Base-by-base conservation (phyloP, 352 stramenopile genomes). In the Phytophthora hybrid region DNA sequence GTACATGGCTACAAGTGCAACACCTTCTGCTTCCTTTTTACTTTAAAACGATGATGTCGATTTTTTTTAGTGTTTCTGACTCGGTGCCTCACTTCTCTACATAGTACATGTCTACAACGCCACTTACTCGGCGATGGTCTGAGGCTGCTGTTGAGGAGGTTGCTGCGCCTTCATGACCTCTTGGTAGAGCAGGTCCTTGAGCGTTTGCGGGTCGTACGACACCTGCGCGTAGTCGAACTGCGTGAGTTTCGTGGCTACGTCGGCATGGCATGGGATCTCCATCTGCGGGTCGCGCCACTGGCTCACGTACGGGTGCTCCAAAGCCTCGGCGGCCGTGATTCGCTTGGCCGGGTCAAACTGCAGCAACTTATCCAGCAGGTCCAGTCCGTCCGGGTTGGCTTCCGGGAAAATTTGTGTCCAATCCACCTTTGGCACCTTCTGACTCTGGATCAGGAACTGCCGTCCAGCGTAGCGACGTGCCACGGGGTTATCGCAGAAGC, bases 241-340 rank as follows among this genome's bases (percentile, higher is more conserved):
- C 39, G 74, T 88, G 51, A 94, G 68, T 44, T 82, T 81, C 16
- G 63, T 84, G 4, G 82, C 81, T 11, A 96, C 78, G 32, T 89
- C 79, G 4, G 73, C 66, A 18, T 79, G 68, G 47, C 88, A 94
- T 14, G 80, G 77, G 56, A 80, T 59, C 64, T 96, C 89, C 55
- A 95, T 63, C 29, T 79, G 70, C n/a, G 71, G 23, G 41, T 96
- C 84, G 0, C 90, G 85, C 86, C 90, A 96, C 60, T 88, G 83
- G 58, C 83, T 91, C 77, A 98, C 83, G 68, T 98, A 98, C 53
- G 91, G 91, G 57, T 98, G 93, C 37, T 93, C 74, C 14, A 98
- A 73, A 5, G 93, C 93, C 55, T 98, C 87, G 0, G 73, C 69
- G 0, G 89, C 87, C 5, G 90, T 96, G 73, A 98, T 97, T 32